Evolutionary conservation across 306 rosid species (phyloP), one percentile per base, ranked within the genome.

Genomic region (Betula pendula): DNA sequence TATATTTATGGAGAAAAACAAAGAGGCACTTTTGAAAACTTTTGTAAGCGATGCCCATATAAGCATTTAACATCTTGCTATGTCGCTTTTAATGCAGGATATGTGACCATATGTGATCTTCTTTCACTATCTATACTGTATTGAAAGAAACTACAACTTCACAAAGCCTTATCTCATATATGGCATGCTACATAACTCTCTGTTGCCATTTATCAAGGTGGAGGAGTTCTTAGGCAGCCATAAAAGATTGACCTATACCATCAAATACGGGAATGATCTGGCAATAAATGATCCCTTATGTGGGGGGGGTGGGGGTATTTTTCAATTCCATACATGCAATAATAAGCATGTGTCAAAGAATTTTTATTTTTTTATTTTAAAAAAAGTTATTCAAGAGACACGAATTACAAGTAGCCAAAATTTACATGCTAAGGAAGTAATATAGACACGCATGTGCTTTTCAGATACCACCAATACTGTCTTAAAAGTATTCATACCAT

Each of bases 401-500:
- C 9, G 42, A 62, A 40, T 76, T 24, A 44, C 43, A 55, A 50
- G 75, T 16, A 42, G 25, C 43, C 55, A 38, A 38, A 38, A 38
- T 70, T 71, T 71, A 77, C 56, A 49, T 38, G 52, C 6, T 31
- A 22, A 47, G 24, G 42, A 33, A 77, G 40, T 77, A 75, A 24
- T 38, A 3, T 12, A 44, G 2, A 38, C 2, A 73, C 24, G 43
- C 44, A 22, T 59, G 27, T 44, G 59, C 71, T 42, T 24, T 75
- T 62, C 25, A 49, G 14, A 19, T 60, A 24, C 8, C 49, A 40
- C 49, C 49, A 65, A 65, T 76, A 63, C 74, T 56, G 65, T 65
- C 70, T 53, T 68, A 43, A 19, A 73, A 52, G 29, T 73, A 75
- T 55, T 53, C 66, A 62, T 33, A 47, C 12, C 33, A 71, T 17